A percentile compares a stretch with the other conserved stretches of the same genome.
phyloP scores from a whole-genome alignment of 169 alveolate species.

The Plasmodium gonderi region DNA sequence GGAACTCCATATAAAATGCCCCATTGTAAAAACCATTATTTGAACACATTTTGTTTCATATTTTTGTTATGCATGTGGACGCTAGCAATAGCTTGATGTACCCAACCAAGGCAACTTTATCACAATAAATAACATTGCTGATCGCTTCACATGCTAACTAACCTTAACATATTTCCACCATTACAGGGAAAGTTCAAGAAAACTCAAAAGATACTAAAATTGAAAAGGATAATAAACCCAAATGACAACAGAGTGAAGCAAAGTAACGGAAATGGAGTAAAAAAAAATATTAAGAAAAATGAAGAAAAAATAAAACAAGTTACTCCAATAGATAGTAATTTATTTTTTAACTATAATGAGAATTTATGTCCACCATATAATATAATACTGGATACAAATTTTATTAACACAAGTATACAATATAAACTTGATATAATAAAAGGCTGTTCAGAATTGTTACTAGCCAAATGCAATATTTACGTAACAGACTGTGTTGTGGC shows the following conservation, averaged over 20 bases:
- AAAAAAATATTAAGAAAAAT: conserved; percentile 29
- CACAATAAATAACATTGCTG: too few species aligned
- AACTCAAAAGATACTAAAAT: conserved; percentile 79
- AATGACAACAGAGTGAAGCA: conserved; percentile 79
- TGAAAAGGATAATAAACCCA: conserved; percentile 81
- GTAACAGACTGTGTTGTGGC: conserved; percentile 99
- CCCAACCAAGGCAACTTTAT: too few species aligned
- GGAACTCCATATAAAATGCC: too few species aligned
- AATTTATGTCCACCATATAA: conserved; percentile 98
- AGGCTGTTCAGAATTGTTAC: conserved; percentile 96
- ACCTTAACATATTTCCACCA: too few species aligned
- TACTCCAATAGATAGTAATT: conserved; percentile 77
- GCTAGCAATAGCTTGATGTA: too few species aligned
- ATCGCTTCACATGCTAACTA: not conserved
- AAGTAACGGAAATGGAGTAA: conserved; percentile 31
- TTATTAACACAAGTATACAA: conserved; percentile 98
- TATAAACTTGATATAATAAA: conserved; percentile 96
- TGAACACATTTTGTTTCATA: too few species aligned
- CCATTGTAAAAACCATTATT: too few species aligned
- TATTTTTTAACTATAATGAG: conserved; percentile 90
- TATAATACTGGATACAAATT: conserved; percentile 98
- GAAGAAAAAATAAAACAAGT: conserved; percentile 28
- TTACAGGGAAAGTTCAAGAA: conserved; percentile 80
- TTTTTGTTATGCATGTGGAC: too few species aligned
- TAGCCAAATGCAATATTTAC: conserved; percentile 97